A percentile compares a stretch with the other conserved stretches of the same genome.
Conservation (phyloP, 495 filamentous ascomycete genomes). For the Tuber brumale region DNA sequence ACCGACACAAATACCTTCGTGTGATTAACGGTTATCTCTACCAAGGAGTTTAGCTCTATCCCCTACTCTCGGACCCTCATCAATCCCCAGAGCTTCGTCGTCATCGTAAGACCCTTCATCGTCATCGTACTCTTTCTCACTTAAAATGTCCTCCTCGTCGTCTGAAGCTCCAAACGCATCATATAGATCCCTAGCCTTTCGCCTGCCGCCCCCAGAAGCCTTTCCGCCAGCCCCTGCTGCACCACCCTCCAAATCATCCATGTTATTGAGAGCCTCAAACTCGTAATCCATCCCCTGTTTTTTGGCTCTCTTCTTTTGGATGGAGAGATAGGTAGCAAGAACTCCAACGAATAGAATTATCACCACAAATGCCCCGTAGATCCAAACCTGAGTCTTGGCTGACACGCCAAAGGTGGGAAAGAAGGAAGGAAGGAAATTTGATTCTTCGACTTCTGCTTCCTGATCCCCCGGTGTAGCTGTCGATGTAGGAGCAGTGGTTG, state of each 20-base stretch:
- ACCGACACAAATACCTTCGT: neutral
- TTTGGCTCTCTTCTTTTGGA: conserved; percentile 67
- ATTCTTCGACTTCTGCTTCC: conserved; percentile 22
- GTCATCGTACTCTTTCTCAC: conserved; percentile 49
- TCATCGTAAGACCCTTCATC: conserved; percentile 33
- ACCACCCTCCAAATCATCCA: conserved; percentile 61
- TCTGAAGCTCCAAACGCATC: conserved; percentile 81
- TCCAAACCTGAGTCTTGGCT: conserved; percentile 86
- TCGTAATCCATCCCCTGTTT: conserved; percentile 81
- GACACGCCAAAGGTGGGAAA: conserved; percentile 93
- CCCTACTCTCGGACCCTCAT: conserved; percentile 35
- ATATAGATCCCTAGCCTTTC: conserved; percentile 77
- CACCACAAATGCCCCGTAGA: conserved; percentile 75
- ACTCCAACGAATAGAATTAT: conserved; percentile 79
- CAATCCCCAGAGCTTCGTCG: conserved; percentile 36
- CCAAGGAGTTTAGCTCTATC: conserved; percentile 36
- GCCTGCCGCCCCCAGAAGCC: conserved; percentile 43
- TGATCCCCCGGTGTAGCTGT: neutral
- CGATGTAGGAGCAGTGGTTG: neutral
- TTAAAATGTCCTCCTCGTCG: conserved; percentile 60
- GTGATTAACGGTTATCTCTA: conserved; percentile 19
- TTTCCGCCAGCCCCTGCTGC: conserved; percentile 11
- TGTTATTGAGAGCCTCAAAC: conserved; percentile 83
- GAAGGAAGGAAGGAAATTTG: conserved; percentile 75
- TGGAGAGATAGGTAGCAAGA: conserved; percentile 70